Evolutionary conservation across 1,139 yeast species (phyloP), one percentile per base, ranked within the genome.

Genomic region (Geotrichum aggregatum): DNA sequence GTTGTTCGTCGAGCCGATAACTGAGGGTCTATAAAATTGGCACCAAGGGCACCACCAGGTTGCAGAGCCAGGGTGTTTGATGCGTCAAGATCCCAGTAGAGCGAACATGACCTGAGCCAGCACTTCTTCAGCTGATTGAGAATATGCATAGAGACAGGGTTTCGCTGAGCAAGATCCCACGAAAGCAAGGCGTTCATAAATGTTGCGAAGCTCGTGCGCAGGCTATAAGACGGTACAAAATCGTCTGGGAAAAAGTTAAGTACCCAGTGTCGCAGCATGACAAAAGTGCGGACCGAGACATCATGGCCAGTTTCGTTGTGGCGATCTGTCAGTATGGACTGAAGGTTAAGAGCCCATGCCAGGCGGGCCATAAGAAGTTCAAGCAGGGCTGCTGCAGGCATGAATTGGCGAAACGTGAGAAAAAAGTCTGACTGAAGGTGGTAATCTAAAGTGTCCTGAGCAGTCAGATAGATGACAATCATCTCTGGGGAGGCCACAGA

Each of bases 181-280:
- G 56, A 57, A 38, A 63, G 59, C 10, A 72, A 56, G 3, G 59
- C 56, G 46, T 68, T 68, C 30, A 71, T 43, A 2, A 61, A 56
- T 22, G 56, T 54, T 28, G 68, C 65, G 41, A 66, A 66, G 43
- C 56, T 56, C 11, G 54, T 49, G 24, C 76, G 66, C 36, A 72
- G 63, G 30, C 58, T 58, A 30, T 57, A 52, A 33, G 67, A 59
- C n/a, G 71, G 66, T 41, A 70, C 67, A 57, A 72, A 73, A 59
- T 73, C 76, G 58, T 70, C 73, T 13, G 69, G 66, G 56, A 70
- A 70, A 52, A 65, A 70, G 56, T 71, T 91, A 56, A 87, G 70
- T 30, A 92, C 69, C 96, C 98, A 92, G 69, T 88, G 96, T 62
- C 98, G 78, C 47, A 92, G 63, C 34, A 87, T 83, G 36, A 88